Percentiles rank a stretch among this genome's conserved stretches.
phyloP scores from a whole-genome alignment of 805 yeast genomes.

The Yarrowia alimentaria region DNA sequence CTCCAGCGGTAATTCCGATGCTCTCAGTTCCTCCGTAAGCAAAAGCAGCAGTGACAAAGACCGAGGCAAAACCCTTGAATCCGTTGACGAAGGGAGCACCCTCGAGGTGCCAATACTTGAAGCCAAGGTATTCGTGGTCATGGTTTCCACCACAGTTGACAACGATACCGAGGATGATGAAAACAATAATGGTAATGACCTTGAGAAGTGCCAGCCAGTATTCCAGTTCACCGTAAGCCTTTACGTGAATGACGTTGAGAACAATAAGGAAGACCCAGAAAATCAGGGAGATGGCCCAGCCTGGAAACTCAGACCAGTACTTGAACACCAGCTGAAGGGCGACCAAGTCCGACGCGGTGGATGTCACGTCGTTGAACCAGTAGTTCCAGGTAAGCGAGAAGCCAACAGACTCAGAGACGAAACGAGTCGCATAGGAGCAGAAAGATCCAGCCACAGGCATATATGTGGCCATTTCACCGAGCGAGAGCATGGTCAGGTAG shows the following conservation, averaged over 20 bases:
- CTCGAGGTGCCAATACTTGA: slow-evolving; percentile 53
- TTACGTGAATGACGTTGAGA: slow-evolving; percentile 51
- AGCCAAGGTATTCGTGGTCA: slow-evolving; percentile 52
- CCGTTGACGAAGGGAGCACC: slow-evolving; percentile 46
- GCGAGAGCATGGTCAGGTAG: slow-evolving; percentile 51
- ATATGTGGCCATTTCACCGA: slow-evolving; percentile 58
- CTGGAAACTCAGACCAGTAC: slow-evolving; percentile 50
- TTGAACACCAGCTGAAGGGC: slow-evolving; percentile 48
- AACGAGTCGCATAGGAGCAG: slow-evolving; percentile 50
- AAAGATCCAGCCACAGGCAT: slow-evolving; percentile 57
- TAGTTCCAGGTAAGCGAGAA: slow-evolving; percentile 52
- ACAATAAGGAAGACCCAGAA: slow-evolving; percentile 52
- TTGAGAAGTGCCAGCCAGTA: slow-evolving; percentile 68
- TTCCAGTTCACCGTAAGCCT: slow-evolving; percentile 57
- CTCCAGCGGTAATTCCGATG: slow-evolving; percentile 60
- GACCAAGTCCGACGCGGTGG: slow-evolving; percentile 50
- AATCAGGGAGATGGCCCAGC: slow-evolving; percentile 53
- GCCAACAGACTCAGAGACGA: slow-evolving; percentile 52
- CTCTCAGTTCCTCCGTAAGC: slow-evolving; percentile 59
- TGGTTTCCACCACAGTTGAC: slow-evolving; percentile 58
- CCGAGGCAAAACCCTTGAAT: slow-evolving; percentile 47
- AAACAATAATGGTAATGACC: slow-evolving; percentile 62
- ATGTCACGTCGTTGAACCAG: slow-evolving; percentile 53
- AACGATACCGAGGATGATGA: slow-evolving; percentile 55
- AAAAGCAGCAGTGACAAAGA: slow-evolving; percentile 57